A percentile compares a stretch with the other conserved stretches of the same genome.
Conservation (phyloP, 1,284 basidiomycete species). For the Abortiporus biennis region DNA sequence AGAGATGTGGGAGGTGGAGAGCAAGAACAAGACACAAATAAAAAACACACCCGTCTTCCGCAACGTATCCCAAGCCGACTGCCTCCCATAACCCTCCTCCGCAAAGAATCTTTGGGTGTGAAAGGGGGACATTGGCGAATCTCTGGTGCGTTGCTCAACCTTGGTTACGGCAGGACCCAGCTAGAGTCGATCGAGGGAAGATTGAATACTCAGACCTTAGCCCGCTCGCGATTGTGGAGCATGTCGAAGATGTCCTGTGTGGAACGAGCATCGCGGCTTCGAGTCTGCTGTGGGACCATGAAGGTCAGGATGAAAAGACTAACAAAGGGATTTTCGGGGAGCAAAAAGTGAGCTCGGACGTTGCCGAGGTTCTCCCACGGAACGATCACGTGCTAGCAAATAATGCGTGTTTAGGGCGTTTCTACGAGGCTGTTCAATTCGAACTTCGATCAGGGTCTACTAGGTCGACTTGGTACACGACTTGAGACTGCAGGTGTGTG, state of each 20-base stretch:
- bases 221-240: slow-evolving; percentile 20
- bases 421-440: too few relatives aligned
- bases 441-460: too few relatives aligned
- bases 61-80: slow-evolving; percentile 2
- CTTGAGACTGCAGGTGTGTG: too few relatives aligned
- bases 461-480: too few relatives aligned
- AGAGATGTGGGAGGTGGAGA: slow-evolving; percentile 1
- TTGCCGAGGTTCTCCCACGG: slow-evolving; percentile 1
- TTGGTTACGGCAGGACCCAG: slow-evolving; percentile 14
- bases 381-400: too few relatives aligned
- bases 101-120: slow-evolving; percentile 11
- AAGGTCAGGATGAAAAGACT: not conserved
- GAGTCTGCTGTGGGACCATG: slow-evolving; percentile 12
- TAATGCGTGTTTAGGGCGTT: too few relatives aligned
- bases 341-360: not conserved
- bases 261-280: slow-evolving; percentile 24
- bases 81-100: not conserved
- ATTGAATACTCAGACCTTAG: slow-evolving; percentile 25
- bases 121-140: slow-evolving; percentile 7
- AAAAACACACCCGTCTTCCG: slow-evolving; percentile 2
- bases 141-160: slow-evolving; percentile 19
- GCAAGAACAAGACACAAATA: not conserved
- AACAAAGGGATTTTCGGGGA: too few relatives aligned
- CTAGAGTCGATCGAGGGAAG: slow-evolving; percentile 18
- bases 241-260: slow-evolving; percentile 13